Evolutionary conservation across 305 asterid species (phyloP).

Genomic region (Fraxinus latifolia): DNA sequence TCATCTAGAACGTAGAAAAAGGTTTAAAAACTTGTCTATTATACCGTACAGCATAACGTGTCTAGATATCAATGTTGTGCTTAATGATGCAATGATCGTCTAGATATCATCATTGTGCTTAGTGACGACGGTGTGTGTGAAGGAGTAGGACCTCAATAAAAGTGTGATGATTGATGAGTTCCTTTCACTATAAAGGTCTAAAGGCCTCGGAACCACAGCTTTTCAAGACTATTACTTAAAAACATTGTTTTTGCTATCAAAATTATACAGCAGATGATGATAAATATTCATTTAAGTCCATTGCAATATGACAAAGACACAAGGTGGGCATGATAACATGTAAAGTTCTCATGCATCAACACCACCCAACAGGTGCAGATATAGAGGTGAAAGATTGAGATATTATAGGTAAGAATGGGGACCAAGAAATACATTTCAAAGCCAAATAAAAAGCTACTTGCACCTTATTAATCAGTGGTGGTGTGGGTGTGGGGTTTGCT

Average conservation of each 20-base stretch:
- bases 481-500: constrained; percentile 11
- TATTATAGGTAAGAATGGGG: constrained; percentile 18
- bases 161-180: constrained; percentile 13
- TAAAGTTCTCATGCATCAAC: constrained; percentile 10
- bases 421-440: constrained; percentile 20
- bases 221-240: constrained; percentile 11
- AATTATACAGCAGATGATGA: neutral
- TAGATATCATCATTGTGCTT: neutral
- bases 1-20: neutral
- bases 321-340: constrained; percentile 27
- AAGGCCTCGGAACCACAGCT: constrained; percentile 7
- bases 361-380: constrained; percentile 21
- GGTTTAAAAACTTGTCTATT: neutral
- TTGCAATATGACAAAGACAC: constrained; percentile 19
- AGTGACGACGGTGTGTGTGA: neutral
- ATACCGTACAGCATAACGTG: neutral
- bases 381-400: neutral
- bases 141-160: neutral
- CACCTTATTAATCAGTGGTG: neutral
- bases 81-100: neutral
- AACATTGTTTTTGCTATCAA: neutral
- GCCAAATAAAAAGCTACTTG: constrained; percentile 8
- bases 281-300: neutral
- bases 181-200: constrained; percentile 9
- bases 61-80: neutral